Base-by-base conservation (phyloP, 2,329 filamentous ascomycete species). In the Diaporthe batatas region DNA sequence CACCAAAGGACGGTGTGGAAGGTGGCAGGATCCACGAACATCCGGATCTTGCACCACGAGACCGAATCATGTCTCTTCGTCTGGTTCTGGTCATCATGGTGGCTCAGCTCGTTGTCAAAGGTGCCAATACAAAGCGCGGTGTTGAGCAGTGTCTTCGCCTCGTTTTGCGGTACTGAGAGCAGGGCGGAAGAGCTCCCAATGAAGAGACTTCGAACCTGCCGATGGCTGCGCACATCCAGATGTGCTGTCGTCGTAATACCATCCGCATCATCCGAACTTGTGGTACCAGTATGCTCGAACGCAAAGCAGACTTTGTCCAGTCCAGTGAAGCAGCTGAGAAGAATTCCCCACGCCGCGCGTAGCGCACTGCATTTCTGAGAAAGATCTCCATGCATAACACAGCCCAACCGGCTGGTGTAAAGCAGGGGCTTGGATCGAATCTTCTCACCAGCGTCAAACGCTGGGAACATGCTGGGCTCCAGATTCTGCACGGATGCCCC, bases 291-390 rank as follows among this genome's bases (percentile, higher is more conserved):
- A 29, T 59, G 57, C 34, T 59, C 34, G 18, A 59, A 59, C 21
- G 57, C 57, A 59, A 59, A 59, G 21, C 34, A 59, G 36, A 59
- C 57, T 29, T 59, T 59, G 34, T 59, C 57, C 57, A 59, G 57
- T 6, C 57, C 57, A 25, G 34, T 59, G 57, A 42, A 59, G 42
- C 57, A 59, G 10, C 57, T 36, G n/a, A 59, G 36, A 42, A 59
- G 57, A 25, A 59, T 14, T 59, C 57, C 57, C 57, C 57, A 59
- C 10, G 57, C 57, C 8, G 57, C 57, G 57, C 57, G 57, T 18
- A 59, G n/a, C 36, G 42, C 34, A 59, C 2, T 59, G 12, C 57
- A 59, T 59, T 42, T 42, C 57, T 42, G 34, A 25, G 57, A 25
- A 59, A 59, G 57, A 16, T 25, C 12, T 8, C 14, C 57, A 59